These are phyloP conservation scores for Discostella stelligera DNA, from an alignment of 352 stramenopile species.

Conservation along the genomic window DNA sequence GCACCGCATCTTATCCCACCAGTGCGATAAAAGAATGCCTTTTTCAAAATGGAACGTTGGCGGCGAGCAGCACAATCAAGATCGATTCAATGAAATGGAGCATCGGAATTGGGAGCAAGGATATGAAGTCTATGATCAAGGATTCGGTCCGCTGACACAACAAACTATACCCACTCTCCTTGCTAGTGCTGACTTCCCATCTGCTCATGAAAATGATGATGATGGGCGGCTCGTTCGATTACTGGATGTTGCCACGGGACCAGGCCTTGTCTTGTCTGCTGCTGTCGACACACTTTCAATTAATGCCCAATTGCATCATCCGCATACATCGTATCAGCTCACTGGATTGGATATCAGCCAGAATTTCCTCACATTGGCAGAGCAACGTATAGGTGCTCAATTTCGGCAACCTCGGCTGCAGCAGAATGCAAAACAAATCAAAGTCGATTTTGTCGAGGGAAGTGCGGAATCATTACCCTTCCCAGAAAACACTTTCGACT, in stretches of 20 bases:
- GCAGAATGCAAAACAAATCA: slow-evolving; percentile 22
- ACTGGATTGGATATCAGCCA: slow-evolving; percentile 54
- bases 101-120: slow-evolving; percentile 54
- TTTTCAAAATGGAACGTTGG: slow-evolving; percentile 1
- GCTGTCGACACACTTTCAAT: slow-evolving; percentile 25
- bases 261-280: slow-evolving; percentile 46
- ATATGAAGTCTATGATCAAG: slow-evolving; percentile 47
- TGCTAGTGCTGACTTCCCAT: slow-evolving; percentile 35
- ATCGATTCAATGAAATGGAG: slow-evolving; percentile 53
- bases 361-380: slow-evolving; percentile 48
- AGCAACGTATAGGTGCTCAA: slow-evolving; percentile 43
- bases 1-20: neutral
- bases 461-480: slow-evolving; percentile 53
- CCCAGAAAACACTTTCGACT: slow-evolving; percentile 44
- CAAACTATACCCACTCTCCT: slow-evolving; percentile 53
- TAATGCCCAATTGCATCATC: neutral
- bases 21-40: neutral
- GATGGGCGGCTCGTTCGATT: slow-evolving; percentile 18
- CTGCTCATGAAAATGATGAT: neutral
- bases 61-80: slow-evolving; percentile 18
- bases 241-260: slow-evolving; percentile 54
- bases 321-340: slow-evolving; percentile 32
- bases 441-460: slow-evolving; percentile 49
- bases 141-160: slow-evolving; percentile 54
- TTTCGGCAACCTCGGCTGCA: slow-evolving; percentile 11